Conservation (phyloP, 1,284 basidiomycete species). For the Boletus sp. region DNA sequence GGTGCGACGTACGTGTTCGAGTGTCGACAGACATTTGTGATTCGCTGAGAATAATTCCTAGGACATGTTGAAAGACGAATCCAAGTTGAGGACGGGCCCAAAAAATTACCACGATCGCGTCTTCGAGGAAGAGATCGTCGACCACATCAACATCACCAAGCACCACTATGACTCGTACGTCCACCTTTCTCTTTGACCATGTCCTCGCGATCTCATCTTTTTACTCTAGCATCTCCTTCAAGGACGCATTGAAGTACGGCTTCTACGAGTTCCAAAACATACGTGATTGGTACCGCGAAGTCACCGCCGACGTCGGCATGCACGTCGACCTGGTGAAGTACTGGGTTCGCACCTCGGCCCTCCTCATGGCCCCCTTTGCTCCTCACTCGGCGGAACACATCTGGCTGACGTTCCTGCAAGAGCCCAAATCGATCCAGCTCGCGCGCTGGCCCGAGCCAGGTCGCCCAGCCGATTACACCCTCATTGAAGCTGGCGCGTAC, state of each 20-base stretch:
- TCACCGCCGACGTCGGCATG: slow-evolving; percentile 87
- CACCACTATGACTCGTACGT: slow-evolving; percentile 76
- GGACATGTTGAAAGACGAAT: slow-evolving; percentile 73
- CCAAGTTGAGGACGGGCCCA: slow-evolving; percentile 69
- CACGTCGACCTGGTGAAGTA: slow-evolving; percentile 73
- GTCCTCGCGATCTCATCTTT: slow-evolving; percentile 1
- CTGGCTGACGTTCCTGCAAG: slow-evolving; percentile 74
- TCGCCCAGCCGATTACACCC: slow-evolving; percentile 51
- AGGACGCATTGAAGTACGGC: slow-evolving; percentile 91
- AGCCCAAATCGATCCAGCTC: slow-evolving; percentile 74
- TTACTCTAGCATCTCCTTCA: slow-evolving; percentile 78
- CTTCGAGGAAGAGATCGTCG: slow-evolving; percentile 91
- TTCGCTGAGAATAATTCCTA: slow-evolving; percentile 30
- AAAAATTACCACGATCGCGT: slow-evolving; percentile 78
- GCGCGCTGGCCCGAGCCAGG: slow-evolving; percentile 76
- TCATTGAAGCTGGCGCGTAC: slow-evolving; percentile 77
- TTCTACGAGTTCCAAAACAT: slow-evolving; percentile 94
- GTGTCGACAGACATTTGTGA: background rate
- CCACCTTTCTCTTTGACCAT: background rate
- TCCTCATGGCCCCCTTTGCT: slow-evolving; percentile 86
- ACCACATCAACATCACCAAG: slow-evolving; percentile 78
- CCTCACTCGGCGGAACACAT: slow-evolving; percentile 96
- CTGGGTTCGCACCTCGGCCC: slow-evolving; percentile 81
- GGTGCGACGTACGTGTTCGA: slow-evolving; percentile 74
- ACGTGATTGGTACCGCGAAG: slow-evolving; percentile 96